phyloP scores from a whole-genome alignment of 1,284 basidiomycete genomes.

The Wallemia mellicola region DNA sequence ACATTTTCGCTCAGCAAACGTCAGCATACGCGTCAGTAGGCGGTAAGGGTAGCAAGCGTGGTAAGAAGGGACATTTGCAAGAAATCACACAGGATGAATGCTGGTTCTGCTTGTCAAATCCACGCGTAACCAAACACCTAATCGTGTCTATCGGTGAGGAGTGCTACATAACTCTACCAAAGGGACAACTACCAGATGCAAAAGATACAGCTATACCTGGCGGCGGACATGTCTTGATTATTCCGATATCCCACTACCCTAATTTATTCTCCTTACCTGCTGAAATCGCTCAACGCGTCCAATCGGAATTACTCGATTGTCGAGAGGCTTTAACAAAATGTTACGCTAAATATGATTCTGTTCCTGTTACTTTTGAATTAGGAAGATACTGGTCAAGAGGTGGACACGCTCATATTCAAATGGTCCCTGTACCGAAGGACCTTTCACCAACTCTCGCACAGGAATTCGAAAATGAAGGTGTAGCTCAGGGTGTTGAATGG shows the following conservation, averaged over 20 bases:
- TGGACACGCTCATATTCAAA: slow-evolving; percentile 79
- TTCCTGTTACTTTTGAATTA: slow-evolving; percentile 59
- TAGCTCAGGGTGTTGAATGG: slow-evolving; percentile 29
- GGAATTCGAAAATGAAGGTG: slow-evolving; percentile 37
- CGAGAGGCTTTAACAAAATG: slow-evolving; percentile 39
- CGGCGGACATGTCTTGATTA: slow-evolving; percentile 70
- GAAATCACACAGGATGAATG: background rate
- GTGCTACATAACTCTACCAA: slow-evolving; percentile 71
- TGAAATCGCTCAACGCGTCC: slow-evolving; percentile 39
- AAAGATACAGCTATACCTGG: slow-evolving; percentile 34
- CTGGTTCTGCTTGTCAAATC: background rate
- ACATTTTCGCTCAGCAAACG: background rate
- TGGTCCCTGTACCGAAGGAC: slow-evolving; percentile 41
- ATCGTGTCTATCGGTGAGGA: slow-evolving; percentile 74
- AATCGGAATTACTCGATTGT: slow-evolving; percentile 52
- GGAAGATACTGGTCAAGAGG: slow-evolving; percentile 37
- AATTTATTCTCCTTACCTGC: slow-evolving; percentile 35
- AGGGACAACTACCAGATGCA: slow-evolving; percentile 36
- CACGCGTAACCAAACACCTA: slow-evolving; percentile 43
- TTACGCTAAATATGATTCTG: slow-evolving; percentile 37
- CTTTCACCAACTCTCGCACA: slow-evolving; percentile 32
- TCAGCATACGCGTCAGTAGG: background rate
- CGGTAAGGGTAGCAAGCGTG: background rate
- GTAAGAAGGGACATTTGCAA: background rate
- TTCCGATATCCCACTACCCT: slow-evolving; percentile 42